Evolutionary conservation across 2,329 filamentous ascomycete genomes (phyloP).

Genomic region (Arthrobotrys sinensis): DNA sequence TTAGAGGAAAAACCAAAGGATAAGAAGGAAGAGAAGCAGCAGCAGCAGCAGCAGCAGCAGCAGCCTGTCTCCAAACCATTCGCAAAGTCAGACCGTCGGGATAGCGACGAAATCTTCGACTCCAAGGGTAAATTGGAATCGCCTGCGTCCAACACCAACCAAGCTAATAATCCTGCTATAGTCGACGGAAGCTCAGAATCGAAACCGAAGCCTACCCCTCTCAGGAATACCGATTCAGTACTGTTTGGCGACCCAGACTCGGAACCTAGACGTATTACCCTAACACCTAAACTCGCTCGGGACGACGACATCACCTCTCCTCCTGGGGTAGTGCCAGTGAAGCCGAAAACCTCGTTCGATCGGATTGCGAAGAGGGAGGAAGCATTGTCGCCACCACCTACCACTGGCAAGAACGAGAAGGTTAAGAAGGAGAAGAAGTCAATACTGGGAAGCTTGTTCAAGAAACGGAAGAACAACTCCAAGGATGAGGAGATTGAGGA

Average conservation of each 20-base stretch:
- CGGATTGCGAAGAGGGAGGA: slow-evolving; percentile 78
- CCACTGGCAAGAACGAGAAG: slow-evolving; percentile 76
- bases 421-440: slow-evolving; percentile 82
- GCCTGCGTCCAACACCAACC: slow-evolving; percentile 62
- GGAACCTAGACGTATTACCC: slow-evolving; percentile 96
- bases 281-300: slow-evolving; percentile 91
- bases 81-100: slow-evolving; percentile 63
- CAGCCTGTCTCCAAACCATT: slow-evolving; percentile 35
- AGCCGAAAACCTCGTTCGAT: slow-evolving; percentile 76
- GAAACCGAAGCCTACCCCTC: slow-evolving; percentile 61
- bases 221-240: slow-evolving; percentile 68
- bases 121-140: slow-evolving; percentile 65
- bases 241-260: slow-evolving; percentile 94
- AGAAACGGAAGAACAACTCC: slow-evolving; percentile 64
- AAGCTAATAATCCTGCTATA: slow-evolving; percentile 25
- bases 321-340: slow-evolving; percentile 67
- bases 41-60: slow-evolving; percentile 25
- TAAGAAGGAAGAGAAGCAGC: slow-evolving; percentile 22
- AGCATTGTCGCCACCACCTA: slow-evolving; percentile 70
- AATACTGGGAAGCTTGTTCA: slow-evolving; percentile 75
- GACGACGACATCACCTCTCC: slow-evolving; percentile 74
- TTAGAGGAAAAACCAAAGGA: slow-evolving; percentile 50
- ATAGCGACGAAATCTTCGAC: slow-evolving; percentile 78
- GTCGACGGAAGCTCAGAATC: slow-evolving; percentile 43
- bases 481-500: slow-evolving; percentile 68